These are phyloP conservation scores for Saccharum spontaneum DNA, from an alignment of 176 grass and related monocot species.

Conservation along the genomic window DNA sequence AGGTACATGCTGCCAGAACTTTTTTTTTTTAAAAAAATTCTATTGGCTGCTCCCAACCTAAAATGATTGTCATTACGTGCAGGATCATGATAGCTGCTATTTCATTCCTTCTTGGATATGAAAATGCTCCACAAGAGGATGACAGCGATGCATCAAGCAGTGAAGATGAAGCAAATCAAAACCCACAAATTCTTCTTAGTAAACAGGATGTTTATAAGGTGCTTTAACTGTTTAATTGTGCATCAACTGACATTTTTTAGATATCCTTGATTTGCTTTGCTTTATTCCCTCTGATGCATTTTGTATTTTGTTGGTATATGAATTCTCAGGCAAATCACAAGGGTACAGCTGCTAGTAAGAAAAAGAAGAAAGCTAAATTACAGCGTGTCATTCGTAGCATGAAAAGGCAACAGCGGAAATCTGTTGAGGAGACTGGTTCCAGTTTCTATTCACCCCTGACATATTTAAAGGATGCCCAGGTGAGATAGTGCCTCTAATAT, in stretches of 20 bases:
- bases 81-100: conserved; percentile 90
- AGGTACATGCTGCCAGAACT: conserved; percentile 44
- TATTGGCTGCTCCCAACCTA: conserved; percentile 8
- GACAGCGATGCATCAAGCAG: conserved; percentile 74
- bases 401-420: conserved; percentile 87
- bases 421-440: conserved; percentile 55
- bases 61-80: conserved; percentile 29
- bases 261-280: conserved; percentile 15
- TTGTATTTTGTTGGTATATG: conserved; percentile 23
- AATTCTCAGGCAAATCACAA: conserved; percentile 75
- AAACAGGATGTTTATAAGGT: conserved; percentile 99
- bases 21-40: background rate
- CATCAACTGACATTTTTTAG: background rate
- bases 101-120: conserved; percentile 94
- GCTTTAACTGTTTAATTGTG: background rate
- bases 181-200: conserved; percentile 68
- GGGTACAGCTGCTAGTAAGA: conserved; percentile 86
- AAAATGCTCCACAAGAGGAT: conserved; percentile 72
- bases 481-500: conserved; percentile 14
- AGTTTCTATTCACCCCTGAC: conserved; percentile 86
- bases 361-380: conserved; percentile 99
- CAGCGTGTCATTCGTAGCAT: conserved; percentile 83
- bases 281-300: conserved; percentile 9
- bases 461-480: conserved; percentile 94
- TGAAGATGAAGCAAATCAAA: conserved; percentile 68